Evolutionary conservation across 768 basidiomycete genomes (phyloP).

Genomic region (Amanita subjunquillea): DNA sequence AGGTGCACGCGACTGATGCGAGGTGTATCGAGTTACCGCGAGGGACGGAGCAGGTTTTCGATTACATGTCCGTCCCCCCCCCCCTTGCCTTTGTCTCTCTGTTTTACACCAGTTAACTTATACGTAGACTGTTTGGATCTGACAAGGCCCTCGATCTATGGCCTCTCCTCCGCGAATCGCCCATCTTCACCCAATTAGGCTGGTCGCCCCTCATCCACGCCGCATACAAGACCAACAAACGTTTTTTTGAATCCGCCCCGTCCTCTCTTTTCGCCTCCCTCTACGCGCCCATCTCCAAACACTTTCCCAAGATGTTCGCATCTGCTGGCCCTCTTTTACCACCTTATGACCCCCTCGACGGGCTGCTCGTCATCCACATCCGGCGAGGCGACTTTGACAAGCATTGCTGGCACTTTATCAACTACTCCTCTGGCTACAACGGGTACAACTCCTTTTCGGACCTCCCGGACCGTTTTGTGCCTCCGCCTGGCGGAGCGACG

Average conservation of each 20-base stretch:
- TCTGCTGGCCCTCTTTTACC: background rate
- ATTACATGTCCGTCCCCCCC: slow-evolving; percentile 5
- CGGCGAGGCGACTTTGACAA: slow-evolving; percentile 12
- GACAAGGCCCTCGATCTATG: slow-evolving; percentile 8
- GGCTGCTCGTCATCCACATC: slow-evolving; percentile 10
- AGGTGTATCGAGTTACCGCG: slow-evolving; percentile 8
- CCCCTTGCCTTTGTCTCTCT: background rate
- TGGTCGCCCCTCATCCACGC: slow-evolving; percentile 12
- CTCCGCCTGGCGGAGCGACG: background rate
- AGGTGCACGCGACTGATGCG: slow-evolving; percentile 1
- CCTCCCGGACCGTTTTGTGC: slow-evolving; percentile 9
- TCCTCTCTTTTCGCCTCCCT: background rate
- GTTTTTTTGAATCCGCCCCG: slow-evolving; percentile 1
- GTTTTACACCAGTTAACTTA: background rate
- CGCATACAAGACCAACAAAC: slow-evolving; percentile 6
- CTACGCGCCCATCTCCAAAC: background rate
- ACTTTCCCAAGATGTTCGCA: background rate
- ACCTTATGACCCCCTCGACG: background rate
- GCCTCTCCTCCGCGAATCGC: slow-evolving; percentile 9
- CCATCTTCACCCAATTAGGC: slow-evolving; percentile 7
- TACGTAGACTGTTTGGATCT: slow-evolving; percentile 9
- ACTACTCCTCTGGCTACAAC: slow-evolving; percentile 8
- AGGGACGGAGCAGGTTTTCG: slow-evolving; percentile 1
- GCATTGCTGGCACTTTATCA: slow-evolving; percentile 8
- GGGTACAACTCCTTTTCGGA: slow-evolving; percentile 10